phyloP scores from a whole-genome alignment of 768 basidiomycete species.

The Coprinopsis sp. region DNA sequence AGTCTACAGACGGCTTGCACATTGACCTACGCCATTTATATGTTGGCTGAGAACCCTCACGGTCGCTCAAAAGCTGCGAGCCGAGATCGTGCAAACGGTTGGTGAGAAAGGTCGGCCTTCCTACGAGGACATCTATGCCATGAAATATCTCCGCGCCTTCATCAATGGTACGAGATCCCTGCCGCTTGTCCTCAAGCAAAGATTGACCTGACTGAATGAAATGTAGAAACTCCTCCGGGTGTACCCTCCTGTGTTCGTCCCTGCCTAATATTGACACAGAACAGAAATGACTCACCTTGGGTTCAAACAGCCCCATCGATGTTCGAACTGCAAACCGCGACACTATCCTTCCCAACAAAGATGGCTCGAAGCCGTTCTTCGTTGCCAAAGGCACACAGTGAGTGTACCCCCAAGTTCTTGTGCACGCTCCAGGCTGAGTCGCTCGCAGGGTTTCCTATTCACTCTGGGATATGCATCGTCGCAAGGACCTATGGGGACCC shows the following conservation, averaged over 20 bases:
- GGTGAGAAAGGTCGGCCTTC: constrained; percentile 24
- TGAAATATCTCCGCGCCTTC: constrained; percentile 38
- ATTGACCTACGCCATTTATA: background rate
- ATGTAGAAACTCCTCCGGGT: no score
- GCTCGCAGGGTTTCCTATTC: constrained; percentile 36
- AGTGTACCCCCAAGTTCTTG: no score
- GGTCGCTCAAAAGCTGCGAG: constrained; percentile 24
- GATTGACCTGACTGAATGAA: no score
- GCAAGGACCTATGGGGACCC: constrained; percentile 49
- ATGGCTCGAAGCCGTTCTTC: no score
- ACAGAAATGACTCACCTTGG: no score
- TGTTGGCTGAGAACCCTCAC: constrained; percentile 22
- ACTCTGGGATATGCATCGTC: constrained; percentile 42
- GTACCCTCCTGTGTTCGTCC: no score
- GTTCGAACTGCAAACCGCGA: no score
- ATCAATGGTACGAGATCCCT: constrained; percentile 18
- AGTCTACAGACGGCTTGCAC: background rate
- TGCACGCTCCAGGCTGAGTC: background rate
- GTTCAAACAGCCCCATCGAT: no score
- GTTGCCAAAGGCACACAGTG: no score
- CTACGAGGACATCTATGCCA: constrained; percentile 24
- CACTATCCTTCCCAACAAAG: no score
- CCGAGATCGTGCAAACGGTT: constrained; percentile 23
- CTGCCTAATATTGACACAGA: no score
- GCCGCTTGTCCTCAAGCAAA: no score